Base-by-base conservation (phyloP, 139 green algal species). In the Chlamydomonas sp. region DNA sequence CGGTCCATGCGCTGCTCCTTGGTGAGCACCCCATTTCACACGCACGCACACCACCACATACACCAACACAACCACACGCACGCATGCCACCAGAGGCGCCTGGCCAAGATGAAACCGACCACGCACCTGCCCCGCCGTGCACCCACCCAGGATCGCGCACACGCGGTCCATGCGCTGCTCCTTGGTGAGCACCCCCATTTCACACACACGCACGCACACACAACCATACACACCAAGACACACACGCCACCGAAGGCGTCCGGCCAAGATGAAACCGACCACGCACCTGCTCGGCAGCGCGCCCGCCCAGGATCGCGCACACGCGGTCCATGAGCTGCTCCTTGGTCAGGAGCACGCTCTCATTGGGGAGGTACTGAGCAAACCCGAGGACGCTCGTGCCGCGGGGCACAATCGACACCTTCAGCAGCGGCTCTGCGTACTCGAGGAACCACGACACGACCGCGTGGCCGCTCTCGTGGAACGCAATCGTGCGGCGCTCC, bases 291-390 rank as follows among this genome's bases (percentile, higher is more conserved):
- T 99, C 95, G 1, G 95, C 91, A 8, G 91, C 95, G 0, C 95
- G 85, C 0, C 95, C 95, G 22, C 95, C 95, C 31, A 99, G 85
- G 3, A 92, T 91, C 83, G 97, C 97, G 84, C 89, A 95, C 76
- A 88, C 84, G 85, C 79, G 75, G 85, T 98, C 93, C 31, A 85
- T 74, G 60, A 98, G 87, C 85, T 98, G 93, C 72, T 96, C 83
- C 76, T 84, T 91, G 2, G 93, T 99, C 75, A 93, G 88, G 69
- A 99, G 86, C 73, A 99, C 75, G 81, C 96, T 96, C 76, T 99
- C 95, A 69, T 92, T 97, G 34, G 95, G 95, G 61, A 99, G 88
- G 88, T 99, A 99, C 87, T 99, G 95, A 28, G 95, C 95, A 79
- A 99, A 99, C 58, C 95, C 95, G 30, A 99, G 83, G 24, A 92